Evolutionary conservation across 352 stramenopile species (phyloP), one percentile per base, ranked within the genome.

Genomic region (Phytophthora crassamura): DNA sequence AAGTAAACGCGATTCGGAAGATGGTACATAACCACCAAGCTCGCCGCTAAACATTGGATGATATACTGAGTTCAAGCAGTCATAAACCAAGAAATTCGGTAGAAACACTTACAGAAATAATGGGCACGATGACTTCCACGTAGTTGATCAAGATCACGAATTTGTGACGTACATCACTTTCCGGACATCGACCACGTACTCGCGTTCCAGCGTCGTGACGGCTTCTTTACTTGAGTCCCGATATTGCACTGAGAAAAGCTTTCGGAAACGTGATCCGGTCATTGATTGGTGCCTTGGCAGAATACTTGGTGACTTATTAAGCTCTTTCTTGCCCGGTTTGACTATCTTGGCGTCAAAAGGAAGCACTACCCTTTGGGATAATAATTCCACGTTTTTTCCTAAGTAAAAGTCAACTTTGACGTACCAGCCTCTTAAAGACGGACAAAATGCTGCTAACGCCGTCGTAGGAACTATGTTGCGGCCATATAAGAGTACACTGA

Each of bases 111-210:
- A 82, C 74, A 63, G 52, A 82, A 25, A 84, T 72, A 4, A 74
- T 15, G 6, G 77, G 72, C 14, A 86, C 65, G 25, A 25, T 59
- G 4, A 80, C 69, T 34, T 83, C 72, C 3, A 76, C 61, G 25
- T 73, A 82, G 48, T 86, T 77, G 38, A 77, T 61, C 46, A 83
- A 54, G 18, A 83, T 20, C 15, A 84, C 30, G 11, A 80, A 86
- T 84, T 74, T 3, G 77, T 75, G 43, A 80, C 60, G 35, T 83
- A 78, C 3, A 86, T 60, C 34, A 82, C 39, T 32, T 69, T 46
- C 5, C 69, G 48, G 0, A 67, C 47, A 10, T 66, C 40, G 0
- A 60, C 18, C 1, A 69, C 46, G 15, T 79, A 76, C 15, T 64
- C 32, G 8, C 72, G 57, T 15, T 78, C 59, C 0, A 47, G 55